Base-by-base conservation (phyloP, 1,284 basidiomycete genomes). In the Puccinia novopanici region DNA sequence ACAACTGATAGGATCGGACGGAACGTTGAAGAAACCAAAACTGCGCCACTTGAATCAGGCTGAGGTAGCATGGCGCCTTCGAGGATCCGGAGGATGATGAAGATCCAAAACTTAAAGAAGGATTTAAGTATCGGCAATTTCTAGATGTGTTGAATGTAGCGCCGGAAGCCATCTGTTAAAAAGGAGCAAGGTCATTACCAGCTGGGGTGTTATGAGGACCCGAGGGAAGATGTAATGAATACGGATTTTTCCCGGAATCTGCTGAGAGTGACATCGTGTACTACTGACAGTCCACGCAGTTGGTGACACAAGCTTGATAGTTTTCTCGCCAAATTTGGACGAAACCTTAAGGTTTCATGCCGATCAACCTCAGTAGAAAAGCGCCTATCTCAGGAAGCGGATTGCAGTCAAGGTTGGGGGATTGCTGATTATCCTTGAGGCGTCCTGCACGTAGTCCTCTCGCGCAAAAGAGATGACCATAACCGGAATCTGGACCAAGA, bases 241-340 rank as follows among this genome's bases (percentile, higher is more conserved):
- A 42, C 50, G 19, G 45, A 80, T 71, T 75, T 80, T 59, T 80
- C 48, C 13, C 9, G 37, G 27, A 80, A 37, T 52, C 27, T 9
- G 10, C 19, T 54, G 22, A 65, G 52, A 45, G 57, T 27, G 1
- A 13, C 52, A 73, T 80, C 71, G 48, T 74, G 79, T 37, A 48
- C 79, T 4, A 74, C 48, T 15, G 8, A 54, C 79, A 80, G 67
- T 80, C 71, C 22, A 63, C 17, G 42, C 79, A 80, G 17, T 42
- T 68, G 13, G 63, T n/a, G n/a, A n/a, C n/a, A n/a, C n/a, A n/a
- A n/a, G n/a, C n/a, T n/a, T n/a, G n/a, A n/a, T n/a, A n/a, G n/a
- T n/a, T n/a, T n/a, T n/a, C n/a, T n/a, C n/a, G n/a, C n/a, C n/a
- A n/a, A n/a, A n/a, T n/a, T n/a, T n/a, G n/a, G n/a, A n/a, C n/a